Percentiles rank a stretch among this genome's conserved stretches.
Conservation (phyloP, 2,329 filamentous ascomycete genomes). For the Penicillium sp. region DNA sequence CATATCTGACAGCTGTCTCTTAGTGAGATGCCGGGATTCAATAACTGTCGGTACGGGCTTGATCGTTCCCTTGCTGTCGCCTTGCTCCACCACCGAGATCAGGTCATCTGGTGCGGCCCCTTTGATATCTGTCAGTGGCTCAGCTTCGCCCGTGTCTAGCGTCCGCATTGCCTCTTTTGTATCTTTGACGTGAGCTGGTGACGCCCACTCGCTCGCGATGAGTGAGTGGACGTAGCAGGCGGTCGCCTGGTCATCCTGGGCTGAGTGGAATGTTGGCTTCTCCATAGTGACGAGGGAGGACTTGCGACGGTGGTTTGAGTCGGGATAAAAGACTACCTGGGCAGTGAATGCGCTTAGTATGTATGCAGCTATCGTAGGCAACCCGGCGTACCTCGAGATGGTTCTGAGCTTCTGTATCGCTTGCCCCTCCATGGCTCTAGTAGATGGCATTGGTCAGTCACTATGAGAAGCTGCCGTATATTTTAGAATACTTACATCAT, state of each 20-base stretch:
- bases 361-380: neutral
- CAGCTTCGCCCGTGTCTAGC: constrained; percentile 12
- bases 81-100: constrained; percentile 27
- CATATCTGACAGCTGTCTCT: constrained; percentile 95
- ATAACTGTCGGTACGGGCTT: constrained; percentile 42
- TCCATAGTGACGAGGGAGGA: constrained; percentile 54
- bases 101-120: constrained; percentile 21
- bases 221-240: constrained; percentile 61
- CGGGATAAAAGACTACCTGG: constrained; percentile 56
- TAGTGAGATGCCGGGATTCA: constrained; percentile 76
- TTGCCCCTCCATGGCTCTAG: constrained; percentile 33
- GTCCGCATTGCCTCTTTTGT: constrained; percentile 19
- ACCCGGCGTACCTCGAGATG: constrained; percentile 34
- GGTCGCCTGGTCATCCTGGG: constrained; percentile 42
- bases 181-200: constrained; percentile 15
- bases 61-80: constrained; percentile 18
- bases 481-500: constrained; percentile 21
- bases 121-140: constrained; percentile 20
- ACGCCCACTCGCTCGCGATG: constrained; percentile 43
- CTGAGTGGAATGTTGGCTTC: constrained; percentile 38
- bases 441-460: constrained; percentile 16
- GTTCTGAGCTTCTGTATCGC: constrained; percentile 35
- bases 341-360: neutral
- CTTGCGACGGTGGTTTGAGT: constrained; percentile 54
- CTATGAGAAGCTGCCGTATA: neutral